These are phyloP conservation scores for Arctium minus DNA, from an alignment of 129 eudicot genomes.

Conservation along the genomic window DNA sequence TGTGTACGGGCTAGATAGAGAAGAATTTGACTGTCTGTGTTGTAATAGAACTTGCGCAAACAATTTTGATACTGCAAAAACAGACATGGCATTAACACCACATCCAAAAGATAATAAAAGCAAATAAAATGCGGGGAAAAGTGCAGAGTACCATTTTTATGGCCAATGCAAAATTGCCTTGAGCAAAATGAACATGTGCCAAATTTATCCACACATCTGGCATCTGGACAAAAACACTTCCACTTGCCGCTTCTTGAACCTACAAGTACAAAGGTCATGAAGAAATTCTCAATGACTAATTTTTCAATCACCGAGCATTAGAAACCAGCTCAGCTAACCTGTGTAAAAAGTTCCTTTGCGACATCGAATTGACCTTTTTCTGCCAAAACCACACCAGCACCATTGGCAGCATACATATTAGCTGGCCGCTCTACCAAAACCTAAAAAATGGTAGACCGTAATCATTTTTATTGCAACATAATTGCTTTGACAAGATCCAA, in stretches of 20 bases:
- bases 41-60: conserved; percentile 74
- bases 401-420: conserved; percentile 96
- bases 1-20: conserved; percentile 90
- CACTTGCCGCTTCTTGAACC: conserved; percentile 99
- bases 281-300: neutral
- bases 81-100: neutral
- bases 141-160: conserved; percentile 66
- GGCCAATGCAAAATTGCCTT: conserved; percentile 84
- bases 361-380: conserved; percentile 97
- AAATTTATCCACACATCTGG: conserved; percentile 97
- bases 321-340: conserved; percentile 41
- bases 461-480: neutral
- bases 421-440: conserved; percentile 70
- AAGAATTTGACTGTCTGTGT: conserved; percentile 88
- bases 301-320: neutral
- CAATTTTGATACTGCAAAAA: conserved; percentile 94
- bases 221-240: conserved; percentile 83
- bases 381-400: conserved; percentile 90
- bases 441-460: conserved; percentile 29
- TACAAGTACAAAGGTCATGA: conserved; percentile 14
- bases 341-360: conserved; percentile 89
- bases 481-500: neutral
- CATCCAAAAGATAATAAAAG: neutral
- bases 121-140: neutral
- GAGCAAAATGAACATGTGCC: conserved; percentile 98